phyloP scores from a whole-genome alignment of 208 protist genomes.

The Trypanosoma theileri region DNA sequence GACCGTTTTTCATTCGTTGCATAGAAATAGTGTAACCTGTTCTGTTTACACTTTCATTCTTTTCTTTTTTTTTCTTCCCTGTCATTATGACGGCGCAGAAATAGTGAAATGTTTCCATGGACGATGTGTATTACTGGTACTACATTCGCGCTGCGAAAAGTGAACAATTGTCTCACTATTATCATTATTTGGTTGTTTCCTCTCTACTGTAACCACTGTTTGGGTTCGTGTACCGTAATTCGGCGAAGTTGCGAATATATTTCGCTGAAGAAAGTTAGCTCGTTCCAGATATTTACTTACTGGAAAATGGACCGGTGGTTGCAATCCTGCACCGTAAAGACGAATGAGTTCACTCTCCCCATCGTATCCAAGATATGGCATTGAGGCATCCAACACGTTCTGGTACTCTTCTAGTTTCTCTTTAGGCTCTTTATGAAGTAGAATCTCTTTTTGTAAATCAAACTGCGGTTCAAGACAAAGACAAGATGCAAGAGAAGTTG shows the following conservation, averaged over 20 bases:
- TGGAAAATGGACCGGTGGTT: conserved; percentile 14
- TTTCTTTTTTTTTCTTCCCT: neutral
- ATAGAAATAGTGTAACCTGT: too few relatives aligned
- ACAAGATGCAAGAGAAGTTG: conserved; percentile 38
- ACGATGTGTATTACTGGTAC: conserved; percentile 9
- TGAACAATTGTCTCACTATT: conserved; percentile 23
- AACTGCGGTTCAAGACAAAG: conserved; percentile 41
- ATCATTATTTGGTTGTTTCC: conserved; percentile 4
- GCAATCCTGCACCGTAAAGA: conserved; percentile 8
- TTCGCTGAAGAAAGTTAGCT: conserved; percentile 38
- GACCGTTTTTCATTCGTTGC: too few relatives aligned
- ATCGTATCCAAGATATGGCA: conserved; percentile 40
- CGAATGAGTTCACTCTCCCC: conserved; percentile 26
- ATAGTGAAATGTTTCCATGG: conserved; percentile 30
- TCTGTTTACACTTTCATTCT: neutral
- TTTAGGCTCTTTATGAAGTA: neutral
- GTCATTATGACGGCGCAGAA: conserved; percentile 12
- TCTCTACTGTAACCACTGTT: conserved; percentile 58
- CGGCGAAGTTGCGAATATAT: conserved; percentile 36
- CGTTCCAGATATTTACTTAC: conserved; percentile 22
- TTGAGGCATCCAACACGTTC: conserved; percentile 30
- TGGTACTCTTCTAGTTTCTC: conserved; percentile 14
- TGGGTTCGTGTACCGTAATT: conserved; percentile 52
- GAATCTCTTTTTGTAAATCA: conserved; percentile 33
- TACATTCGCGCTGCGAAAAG: conserved; percentile 43